phyloP scores from a whole-genome alignment of 2,329 filamentous ascomycete species.

The Hypocrella siamensis region DNA sequence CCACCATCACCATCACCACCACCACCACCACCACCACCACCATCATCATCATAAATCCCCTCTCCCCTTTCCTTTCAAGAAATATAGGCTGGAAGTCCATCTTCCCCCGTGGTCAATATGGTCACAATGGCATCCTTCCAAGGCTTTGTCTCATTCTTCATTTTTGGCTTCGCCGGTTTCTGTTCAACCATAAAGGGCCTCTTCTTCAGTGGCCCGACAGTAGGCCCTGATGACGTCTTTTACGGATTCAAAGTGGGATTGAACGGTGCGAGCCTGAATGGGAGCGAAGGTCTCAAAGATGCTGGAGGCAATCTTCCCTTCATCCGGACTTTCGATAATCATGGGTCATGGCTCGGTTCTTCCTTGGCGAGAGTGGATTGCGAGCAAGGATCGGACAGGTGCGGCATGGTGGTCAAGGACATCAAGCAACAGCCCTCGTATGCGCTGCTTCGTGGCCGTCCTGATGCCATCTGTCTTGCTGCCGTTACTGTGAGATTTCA shows the following conservation, averaged over 20 bases:
- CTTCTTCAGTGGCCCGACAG: too few species aligned
- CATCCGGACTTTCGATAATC: not conserved
- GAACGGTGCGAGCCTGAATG: not conserved
- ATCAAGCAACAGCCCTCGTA: constrained; percentile 1
- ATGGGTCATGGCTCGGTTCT: not conserved
- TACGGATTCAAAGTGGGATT: not conserved
- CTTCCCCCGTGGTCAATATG: too few species aligned
- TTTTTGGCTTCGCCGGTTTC: too few species aligned
- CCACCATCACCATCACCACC: too few species aligned
- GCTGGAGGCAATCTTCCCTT: not conserved
- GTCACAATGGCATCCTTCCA: too few species aligned
- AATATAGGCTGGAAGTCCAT: too few species aligned
- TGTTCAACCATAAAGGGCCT: too few species aligned
- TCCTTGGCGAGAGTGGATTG: not conserved
- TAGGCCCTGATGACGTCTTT: not conserved
- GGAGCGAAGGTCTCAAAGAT: not conserved
- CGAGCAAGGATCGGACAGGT: not conserved
- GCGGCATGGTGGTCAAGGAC: not conserved
- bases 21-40: too few species aligned
- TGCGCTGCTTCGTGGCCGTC: not conserved
- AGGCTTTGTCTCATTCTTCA: too few species aligned
- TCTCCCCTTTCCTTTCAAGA: too few species aligned
- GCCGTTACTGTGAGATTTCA: not conserved
- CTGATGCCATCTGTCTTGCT: not conserved
- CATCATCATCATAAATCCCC: too few species aligned